Evolutionary conservation across 768 basidiomycete genomes (phyloP), one percentile per base, ranked within the genome.

Genomic region (Hygrophoropsis aurantiaca): DNA sequence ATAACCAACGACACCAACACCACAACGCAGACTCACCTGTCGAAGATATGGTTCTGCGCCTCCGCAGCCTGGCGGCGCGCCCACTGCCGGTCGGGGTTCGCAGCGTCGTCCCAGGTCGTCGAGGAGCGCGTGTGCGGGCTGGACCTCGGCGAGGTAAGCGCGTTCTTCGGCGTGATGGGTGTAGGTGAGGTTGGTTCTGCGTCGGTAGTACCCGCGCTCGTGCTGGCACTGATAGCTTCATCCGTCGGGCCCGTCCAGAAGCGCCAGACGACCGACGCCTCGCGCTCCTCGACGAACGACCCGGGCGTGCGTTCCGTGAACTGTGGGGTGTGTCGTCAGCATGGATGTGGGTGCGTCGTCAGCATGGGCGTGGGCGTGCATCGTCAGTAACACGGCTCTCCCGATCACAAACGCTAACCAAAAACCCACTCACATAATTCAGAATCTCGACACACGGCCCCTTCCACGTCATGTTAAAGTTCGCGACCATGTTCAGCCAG

Each of bases 41-140:
- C 90, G 59, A 90, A 92, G 52, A 92, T 89, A 57, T 93, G 91
- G 66, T 94, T 94, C 66, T 93, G 91, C 18, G 91, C 91, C 61
- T 92, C 90, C 0, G 89, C 88, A 1, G 91, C 91, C 60, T 93
- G 90, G 18, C 91, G 72, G 25, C 85, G 77, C 0, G 90, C 91
- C 91, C 91, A 94, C 46, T 80, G 81, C 10, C 84, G 74, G 57
- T 89, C 87, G 0, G 80, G 63, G 33, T 70, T 67, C n/a, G n/a
- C n/a, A n/a, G n/a, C n/a, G n/a, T n/a, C n/a, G 30, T 81, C 75
- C 13, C 58, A 38, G 37, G 55, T 52, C 13, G 64, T 47, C 19
- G 61, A 68, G 3, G 73, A 1, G n/a, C 23, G n/a, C 4, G 7
- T 26, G n/a, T n/a, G n/a, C n/a, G n/a, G n/a, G n/a, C n/a, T n/a